Percentiles rank a stretch among this genome's conserved stretches.
These are phyloP conservation scores for Fraxinus greggii DNA, from an alignment of 305 asterid genomes.

Conservation along the genomic window DNA sequence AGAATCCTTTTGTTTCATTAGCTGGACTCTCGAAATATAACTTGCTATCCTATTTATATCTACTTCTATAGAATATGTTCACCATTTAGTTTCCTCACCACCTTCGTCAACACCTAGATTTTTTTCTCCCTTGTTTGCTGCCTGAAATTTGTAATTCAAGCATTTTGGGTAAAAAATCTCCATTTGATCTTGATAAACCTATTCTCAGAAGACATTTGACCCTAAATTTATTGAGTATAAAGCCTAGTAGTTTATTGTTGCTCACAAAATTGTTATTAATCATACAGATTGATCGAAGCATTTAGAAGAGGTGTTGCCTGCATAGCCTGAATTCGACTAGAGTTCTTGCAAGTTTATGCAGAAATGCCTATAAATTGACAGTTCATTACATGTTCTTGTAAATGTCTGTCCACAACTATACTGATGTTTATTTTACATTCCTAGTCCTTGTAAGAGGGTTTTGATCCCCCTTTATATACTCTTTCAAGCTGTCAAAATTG, in stretches of 20 bases:
- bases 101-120: background rate
- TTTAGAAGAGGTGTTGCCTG: background rate
- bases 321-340: background rate
- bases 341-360: background rate
- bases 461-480: background rate
- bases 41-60: background rate
- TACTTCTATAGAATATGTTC: background rate
- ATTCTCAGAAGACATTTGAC: background rate
- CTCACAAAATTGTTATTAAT: background rate
- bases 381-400: background rate
- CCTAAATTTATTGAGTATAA: background rate
- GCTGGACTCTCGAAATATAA: background rate
- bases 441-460: background rate
- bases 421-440: background rate
- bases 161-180: background rate
- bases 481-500: background rate
- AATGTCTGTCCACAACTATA: background rate
- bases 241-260: background rate
- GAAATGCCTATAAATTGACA: background rate
- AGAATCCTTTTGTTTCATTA: conserved; percentile 2
- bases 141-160: background rate
- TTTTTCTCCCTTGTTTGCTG: background rate
- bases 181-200: background rate
- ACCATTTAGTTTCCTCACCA: background rate
- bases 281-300: conserved; percentile 24